Conservation (phyloP, 2,329 filamentous ascomycete genomes). For the Claviceps sp. region DNA sequence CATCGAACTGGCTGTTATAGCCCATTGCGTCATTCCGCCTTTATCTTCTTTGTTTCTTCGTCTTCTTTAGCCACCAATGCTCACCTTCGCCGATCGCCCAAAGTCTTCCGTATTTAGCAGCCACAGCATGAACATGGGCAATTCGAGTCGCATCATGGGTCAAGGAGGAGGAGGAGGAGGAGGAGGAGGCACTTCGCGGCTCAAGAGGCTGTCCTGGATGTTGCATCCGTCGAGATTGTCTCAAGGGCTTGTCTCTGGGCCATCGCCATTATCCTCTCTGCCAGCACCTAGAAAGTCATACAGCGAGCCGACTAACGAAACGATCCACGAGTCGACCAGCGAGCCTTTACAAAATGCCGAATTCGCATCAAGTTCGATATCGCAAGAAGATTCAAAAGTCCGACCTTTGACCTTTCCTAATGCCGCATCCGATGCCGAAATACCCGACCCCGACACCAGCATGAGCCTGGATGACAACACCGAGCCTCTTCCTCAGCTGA, state of each 20-base stretch:
- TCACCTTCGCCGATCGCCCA: slow-evolving; percentile 5
- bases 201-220: slow-evolving; percentile 6
- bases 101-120: slow-evolving; percentile 5
- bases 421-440: not conserved
- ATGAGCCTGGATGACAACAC: not conserved
- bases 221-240: slow-evolving; percentile 11
- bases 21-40: not conserved
- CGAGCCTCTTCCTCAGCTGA: not conserved
- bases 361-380: not conserved
- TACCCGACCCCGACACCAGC: not conserved
- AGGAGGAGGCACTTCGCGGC: slow-evolving; percentile 3
- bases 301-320: not conserved
- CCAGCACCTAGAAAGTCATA: slow-evolving; percentile 1
- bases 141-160: slow-evolving; percentile 1
- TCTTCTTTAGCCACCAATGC: slow-evolving; percentile 5
- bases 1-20: not conserved
- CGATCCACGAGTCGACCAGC: not conserved
- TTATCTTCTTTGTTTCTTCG: not conserved
- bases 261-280: slow-evolving; percentile 24
- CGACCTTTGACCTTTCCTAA: not conserved
- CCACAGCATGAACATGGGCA: slow-evolving; percentile 1
- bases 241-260: slow-evolving; percentile 26
- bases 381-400: not conserved
- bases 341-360: not conserved
- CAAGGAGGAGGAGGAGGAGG: slow-evolving; percentile 4